Evolutionary conservation across 2,329 filamentous ascomycete genomes (phyloP), one percentile per base, ranked within the genome.

Genomic region (Colletotrichum cuscutae): DNA sequence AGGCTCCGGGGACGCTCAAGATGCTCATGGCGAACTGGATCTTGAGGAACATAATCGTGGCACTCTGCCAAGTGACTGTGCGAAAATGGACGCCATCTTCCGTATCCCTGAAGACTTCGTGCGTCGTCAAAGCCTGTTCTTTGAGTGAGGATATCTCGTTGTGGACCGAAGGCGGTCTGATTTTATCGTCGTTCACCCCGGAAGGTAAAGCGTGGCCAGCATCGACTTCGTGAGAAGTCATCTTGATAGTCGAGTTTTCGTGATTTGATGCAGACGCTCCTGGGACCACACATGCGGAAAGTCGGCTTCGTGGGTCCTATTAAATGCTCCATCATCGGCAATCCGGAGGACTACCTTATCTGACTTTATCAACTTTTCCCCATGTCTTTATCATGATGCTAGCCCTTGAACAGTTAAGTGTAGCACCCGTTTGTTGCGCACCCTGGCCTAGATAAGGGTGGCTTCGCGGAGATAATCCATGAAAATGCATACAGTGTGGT

Each of bases 41-140:
- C 77, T 83, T 83, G 72, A 82, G 76, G 71, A 85, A 84, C 72
- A 85, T 81, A 46, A 84, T 77, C 15, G 80, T 80, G 15, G 82
- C 82, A 61, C 81, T 76, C 67, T 82, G 79, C 83, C 84, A 85
- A 58, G 81, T 82, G 30, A 80, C 77, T 1, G 77, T 79, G 1
- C 79, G 76, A 46, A 80, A 80, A 9, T 80, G 73, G 28, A 80
- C 78, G 11, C 77, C 79, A 49, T 79, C 78, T 0, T 71, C 68
- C 11, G 76, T 76, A 22, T 75, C 63, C 46, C 74, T 70, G 69
- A 80, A 80, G 52, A 80, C 78, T n/a, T 79, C 78, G 54, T 49
- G 42, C 8, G 42, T 49, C 19, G 42, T 22, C 42, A 49, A 22
- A 19, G 42, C 42, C 19, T 49, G 42, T 49, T 22, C 42, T 7